A percentile compares a stretch with the other conserved stretches of the same genome.
Evolutionary conservation across 2,329 filamentous ascomycete genomes (phyloP).

Genomic region (Cercospora sp.): DNA sequence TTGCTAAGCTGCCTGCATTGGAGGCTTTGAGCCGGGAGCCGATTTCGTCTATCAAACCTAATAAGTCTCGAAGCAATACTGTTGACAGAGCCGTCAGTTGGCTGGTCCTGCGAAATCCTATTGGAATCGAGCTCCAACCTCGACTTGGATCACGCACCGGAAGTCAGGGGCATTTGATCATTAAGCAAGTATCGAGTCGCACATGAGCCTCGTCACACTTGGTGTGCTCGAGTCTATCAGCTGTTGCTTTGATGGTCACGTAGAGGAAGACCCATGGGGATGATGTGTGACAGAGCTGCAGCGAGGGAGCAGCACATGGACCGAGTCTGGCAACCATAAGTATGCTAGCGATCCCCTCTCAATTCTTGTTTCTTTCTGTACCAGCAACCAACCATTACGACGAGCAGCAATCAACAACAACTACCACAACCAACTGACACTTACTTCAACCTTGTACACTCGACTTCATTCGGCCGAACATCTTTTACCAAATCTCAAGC

Average conservation of each 20-base stretch:
- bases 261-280: neutral
- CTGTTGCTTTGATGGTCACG: neutral
- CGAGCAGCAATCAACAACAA: neutral
- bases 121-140: neutral
- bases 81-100: neutral
- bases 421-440: neutral
- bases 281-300: neutral
- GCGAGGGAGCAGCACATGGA: neutral
- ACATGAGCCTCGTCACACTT: neutral
- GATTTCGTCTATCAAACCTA: neutral
- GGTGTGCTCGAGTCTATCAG: neutral
- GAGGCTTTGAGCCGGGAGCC: neutral
- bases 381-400: neutral
- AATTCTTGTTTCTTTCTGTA: neutral
- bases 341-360: neutral
- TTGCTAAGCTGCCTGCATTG: neutral
- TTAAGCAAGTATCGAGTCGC: neutral
- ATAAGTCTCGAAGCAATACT: neutral
- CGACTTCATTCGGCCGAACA: neutral
- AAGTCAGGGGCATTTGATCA: neutral
- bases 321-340: neutral
- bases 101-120: neutral
- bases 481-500: neutral
- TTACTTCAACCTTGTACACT: neutral
- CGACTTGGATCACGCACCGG: neutral